Evolutionary conservation across 306 rosid species (phyloP), one percentile per base, ranked within the genome.

Genomic region (Ormosia semicastrata): DNA sequence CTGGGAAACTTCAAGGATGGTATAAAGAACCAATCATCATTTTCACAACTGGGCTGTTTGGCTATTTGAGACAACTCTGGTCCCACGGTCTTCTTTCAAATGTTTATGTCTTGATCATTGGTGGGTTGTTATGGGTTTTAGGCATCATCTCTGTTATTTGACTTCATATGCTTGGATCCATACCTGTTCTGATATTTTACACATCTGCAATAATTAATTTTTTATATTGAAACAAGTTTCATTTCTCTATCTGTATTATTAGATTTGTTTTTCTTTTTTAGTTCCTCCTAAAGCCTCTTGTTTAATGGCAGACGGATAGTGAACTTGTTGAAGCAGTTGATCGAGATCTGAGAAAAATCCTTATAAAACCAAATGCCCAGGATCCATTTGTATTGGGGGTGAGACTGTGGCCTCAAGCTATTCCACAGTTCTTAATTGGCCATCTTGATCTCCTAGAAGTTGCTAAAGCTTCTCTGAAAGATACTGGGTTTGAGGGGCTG

Each of bases 371-470:
- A 43, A 88, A 83, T 59, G 93, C 97, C 47, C 67, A 68, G 84
- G 94, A 92, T 39, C 97, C 99, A 43, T 53, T 83, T 58, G 66
- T 33, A 41, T 62, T 95, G 88, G 98, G 92, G 63, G 99, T 93
- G 87, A 90, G 88, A 85, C 65, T 87, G 66, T 93, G 99, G 99
- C 92, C 97, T 30, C 96, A 92, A 85, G 97, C 98, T 82, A 95
- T 95, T 83, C 99, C 99, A 11, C 98, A 95, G 79, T 93, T 95
- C 90, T 88, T 92, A 89, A 29, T 93, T 69, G 99, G 99, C 33
- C 99, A 95, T 88, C 83, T 92, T 64, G 99, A 95, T 85, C 82
- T 89, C 44, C 89, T 95, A 34, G 97, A 93, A 56, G 83, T 82
- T 39, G 98, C 99, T 47, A 90, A 90, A 85, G 71, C 89, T 56